Conservation (phyloP, 2,329 filamentous ascomycete species). For the Aspergillus neoniger region DNA sequence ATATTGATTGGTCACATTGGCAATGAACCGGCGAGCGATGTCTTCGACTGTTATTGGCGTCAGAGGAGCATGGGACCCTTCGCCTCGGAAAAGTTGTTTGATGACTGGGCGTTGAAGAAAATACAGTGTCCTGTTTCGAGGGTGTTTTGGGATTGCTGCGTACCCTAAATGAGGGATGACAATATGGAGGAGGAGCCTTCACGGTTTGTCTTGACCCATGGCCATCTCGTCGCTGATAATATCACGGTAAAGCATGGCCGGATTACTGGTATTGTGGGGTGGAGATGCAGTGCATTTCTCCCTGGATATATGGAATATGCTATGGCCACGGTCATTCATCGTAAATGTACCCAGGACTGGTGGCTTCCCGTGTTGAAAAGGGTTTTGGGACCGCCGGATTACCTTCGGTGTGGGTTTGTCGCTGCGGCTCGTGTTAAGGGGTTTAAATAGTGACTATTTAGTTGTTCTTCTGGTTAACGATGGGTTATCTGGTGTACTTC, state of each 20-base stretch:
- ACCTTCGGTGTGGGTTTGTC: not conserved
- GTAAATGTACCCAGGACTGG: not conserved
- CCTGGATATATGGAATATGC: slow-evolving; percentile 36
- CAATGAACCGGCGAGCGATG: slow-evolving; percentile 12
- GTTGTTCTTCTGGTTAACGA: too few relatives aligned
- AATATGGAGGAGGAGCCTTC: slow-evolving; percentile 5
- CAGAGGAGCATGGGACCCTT: slow-evolving; percentile 24
- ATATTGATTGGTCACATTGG: slow-evolving; percentile 23
- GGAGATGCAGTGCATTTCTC: slow-evolving; percentile 44
- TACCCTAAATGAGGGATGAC: slow-evolving; percentile 8
- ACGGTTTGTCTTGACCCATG: slow-evolving; percentile 16
- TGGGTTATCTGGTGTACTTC: too few relatives aligned
- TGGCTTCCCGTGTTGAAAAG: slow-evolving; percentile 1
- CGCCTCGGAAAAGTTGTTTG: slow-evolving; percentile 25
- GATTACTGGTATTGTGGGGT: slow-evolving; percentile 40
- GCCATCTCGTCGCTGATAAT: slow-evolving; percentile 21
- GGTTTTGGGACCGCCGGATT: not conserved
- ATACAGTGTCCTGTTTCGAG: slow-evolving; percentile 10
- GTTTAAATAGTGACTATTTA: too few relatives aligned
- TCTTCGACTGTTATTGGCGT: slow-evolving; percentile 17
- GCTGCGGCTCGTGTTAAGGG: not conserved
- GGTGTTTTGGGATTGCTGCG: slow-evolving; percentile 20
- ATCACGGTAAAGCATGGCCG: slow-evolving; percentile 30
- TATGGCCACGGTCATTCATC: not conserved
- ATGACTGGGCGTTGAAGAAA: slow-evolving; percentile 22